These are phyloP conservation scores for Colletotrichum karsti DNA, from an alignment of 2,329 filamentous ascomycete genomes.

Conservation along the genomic window DNA sequence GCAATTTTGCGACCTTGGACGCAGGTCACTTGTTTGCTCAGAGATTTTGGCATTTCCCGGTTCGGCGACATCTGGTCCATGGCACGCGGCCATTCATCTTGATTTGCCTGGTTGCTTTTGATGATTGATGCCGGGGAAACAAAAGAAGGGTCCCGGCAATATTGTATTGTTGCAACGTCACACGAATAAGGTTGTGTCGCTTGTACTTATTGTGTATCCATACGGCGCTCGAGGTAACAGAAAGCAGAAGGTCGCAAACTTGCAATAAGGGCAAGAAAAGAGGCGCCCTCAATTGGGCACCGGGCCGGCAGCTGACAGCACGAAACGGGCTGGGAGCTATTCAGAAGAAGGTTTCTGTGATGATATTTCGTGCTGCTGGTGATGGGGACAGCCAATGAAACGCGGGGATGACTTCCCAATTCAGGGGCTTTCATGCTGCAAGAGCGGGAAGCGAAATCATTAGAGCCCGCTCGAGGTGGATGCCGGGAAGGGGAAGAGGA, in stretches of 20 bases:
- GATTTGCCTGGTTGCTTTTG: background rate
- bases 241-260: constrained; percentile 16
- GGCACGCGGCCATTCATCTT: background rate
- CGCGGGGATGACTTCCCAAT: constrained; percentile 27
- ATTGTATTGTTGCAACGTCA: constrained; percentile 17
- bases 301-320: background rate
- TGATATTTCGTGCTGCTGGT: constrained; percentile 2
- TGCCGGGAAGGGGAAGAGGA: constrained; percentile 1
- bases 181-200: constrained; percentile 17
- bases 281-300: background rate
- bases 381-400: constrained; percentile 16
- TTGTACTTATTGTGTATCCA: background rate
- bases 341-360: constrained; percentile 6
- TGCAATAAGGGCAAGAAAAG: background rate
- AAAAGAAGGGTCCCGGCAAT: constrained; percentile 15
- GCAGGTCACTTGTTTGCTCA: constrained; percentile 14
- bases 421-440: constrained; percentile 15
- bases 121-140: constrained; percentile 7
- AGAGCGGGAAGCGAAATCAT: constrained; percentile 25
- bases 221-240: background rate
- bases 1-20: constrained; percentile 18
- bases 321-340: constrained; percentile 1
- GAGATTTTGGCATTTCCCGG: constrained; percentile 1
- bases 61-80: background rate
- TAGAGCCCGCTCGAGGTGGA: constrained; percentile 15